Base-by-base conservation (phyloP, 2,329 filamentous ascomycete genomes). In the Epichloe coenophiala region DNA sequence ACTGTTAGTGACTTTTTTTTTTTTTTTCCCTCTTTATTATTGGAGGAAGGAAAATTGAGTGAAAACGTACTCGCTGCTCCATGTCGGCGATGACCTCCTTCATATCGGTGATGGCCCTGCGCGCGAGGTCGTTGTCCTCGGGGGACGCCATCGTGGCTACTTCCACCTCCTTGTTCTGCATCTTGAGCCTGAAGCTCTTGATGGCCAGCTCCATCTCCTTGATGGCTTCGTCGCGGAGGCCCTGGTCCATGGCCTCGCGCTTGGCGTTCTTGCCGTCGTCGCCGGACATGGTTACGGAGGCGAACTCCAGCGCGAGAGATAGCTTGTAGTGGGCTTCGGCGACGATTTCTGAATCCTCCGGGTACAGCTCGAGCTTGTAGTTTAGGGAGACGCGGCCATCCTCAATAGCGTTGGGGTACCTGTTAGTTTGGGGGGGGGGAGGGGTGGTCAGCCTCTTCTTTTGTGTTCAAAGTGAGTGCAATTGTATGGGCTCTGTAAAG, bases 301-400 rank as follows among this genome's bases (percentile, higher is more conserved):
- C 88, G 59, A 97, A 97, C 63, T 98, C 93, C 31, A 98, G 77
- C 0, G 93, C 93, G 15, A 98, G 78, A 0, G 91, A 95, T 27
- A 98, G 82, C 69, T 96, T 97, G 73, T 86, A 98, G 71, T 98
- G 89, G 15, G 88, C 91, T 71, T 98, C 93, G 41, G 93, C 91
- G 51, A 97, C 78, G 48, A 94, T 77, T 59, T 89, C 86, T 13
- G 87, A 88, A 55, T 94, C 88, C 47, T 84, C 76, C 0, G 87
- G 77, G 63, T 88, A 89, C 3, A 97, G 76, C 47, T 85, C 77
- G 58, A 86, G 70, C 68, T 94, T 94, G 60, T 94, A 79, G 40
- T 78, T 78, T 46, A 97, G 78, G 1, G 89, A 83, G 13, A 84
- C 80, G 58, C 81, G 82, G 48, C 88, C 81, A 67, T 98, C 93